Percentiles rank a stretch among this genome's conserved stretches.
Conservation (phyloP, 352 stramenopile species). For the Globisporangium nagaii region DNA sequence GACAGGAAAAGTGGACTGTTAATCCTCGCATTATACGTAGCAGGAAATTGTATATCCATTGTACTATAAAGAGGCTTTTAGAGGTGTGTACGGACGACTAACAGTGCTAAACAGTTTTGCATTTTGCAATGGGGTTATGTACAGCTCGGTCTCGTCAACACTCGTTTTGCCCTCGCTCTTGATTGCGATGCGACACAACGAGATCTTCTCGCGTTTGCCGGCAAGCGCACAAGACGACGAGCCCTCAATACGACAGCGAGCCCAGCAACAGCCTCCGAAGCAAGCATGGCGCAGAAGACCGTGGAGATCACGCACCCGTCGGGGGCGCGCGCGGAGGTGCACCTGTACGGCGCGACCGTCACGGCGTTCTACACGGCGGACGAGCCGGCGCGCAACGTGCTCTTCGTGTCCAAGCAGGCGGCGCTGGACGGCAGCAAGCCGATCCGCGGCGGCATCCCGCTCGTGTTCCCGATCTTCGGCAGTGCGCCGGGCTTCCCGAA, state of each 20-base stretch:
- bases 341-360: slow-evolving; percentile 91
- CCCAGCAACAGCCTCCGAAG: too few species aligned
- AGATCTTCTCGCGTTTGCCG: background rate
- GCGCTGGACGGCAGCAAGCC: slow-evolving; percentile 90
- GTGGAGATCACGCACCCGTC: slow-evolving; percentile 59
- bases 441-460: slow-evolving; percentile 93
- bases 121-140: too few species aligned
- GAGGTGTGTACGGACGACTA: too few species aligned
- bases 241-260: background rate
- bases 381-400: slow-evolving; percentile 73
- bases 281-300: slow-evolving; percentile 9
- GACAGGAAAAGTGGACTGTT: too few species aligned
- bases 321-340: slow-evolving; percentile 67
- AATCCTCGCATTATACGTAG: too few species aligned
- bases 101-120: too few species aligned
- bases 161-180: too few species aligned
- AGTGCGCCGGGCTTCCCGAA: slow-evolving; percentile 81
- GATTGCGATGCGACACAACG: too few species aligned
- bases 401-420: slow-evolving; percentile 91
- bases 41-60: too few species aligned
- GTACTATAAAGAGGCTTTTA: too few species aligned
- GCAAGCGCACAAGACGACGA: background rate
- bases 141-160: too few species aligned
- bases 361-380: slow-evolving; percentile 76
- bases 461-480: slow-evolving; percentile 97